phyloP scores from a whole-genome alignment of 345 rosid genomes.

The Odontarrhena argentea region DNA sequence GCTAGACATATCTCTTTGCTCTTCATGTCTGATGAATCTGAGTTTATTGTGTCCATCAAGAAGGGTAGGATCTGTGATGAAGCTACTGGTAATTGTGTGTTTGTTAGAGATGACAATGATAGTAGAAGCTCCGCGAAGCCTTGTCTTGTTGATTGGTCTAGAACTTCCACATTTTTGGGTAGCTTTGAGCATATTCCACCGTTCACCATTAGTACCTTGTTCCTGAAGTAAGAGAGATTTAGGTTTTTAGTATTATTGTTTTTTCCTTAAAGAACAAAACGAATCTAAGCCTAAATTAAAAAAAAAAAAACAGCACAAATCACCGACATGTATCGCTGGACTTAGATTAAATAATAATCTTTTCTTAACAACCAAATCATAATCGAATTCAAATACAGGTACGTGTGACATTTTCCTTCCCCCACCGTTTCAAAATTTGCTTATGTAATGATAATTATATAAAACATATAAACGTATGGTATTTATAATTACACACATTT shows the following conservation, averaged over 20 bases:
- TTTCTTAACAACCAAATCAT: background rate
- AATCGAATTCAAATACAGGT: background rate
- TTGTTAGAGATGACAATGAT: slow-evolving; percentile 62
- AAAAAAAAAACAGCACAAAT: no score
- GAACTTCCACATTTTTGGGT: slow-evolving; percentile 48
- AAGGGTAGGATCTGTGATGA: slow-evolving; percentile 59
- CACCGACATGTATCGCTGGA: no score
- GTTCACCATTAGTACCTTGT: slow-evolving; percentile 76
- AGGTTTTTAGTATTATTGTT: background rate
- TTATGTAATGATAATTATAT: background rate
- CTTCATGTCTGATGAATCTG: slow-evolving; percentile 47
- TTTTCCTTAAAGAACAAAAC: no score
- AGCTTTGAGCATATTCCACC: slow-evolving; percentile 76
- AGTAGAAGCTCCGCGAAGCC: slow-evolving; percentile 61
- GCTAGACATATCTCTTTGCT: slow-evolving; percentile 63
- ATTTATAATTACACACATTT: background rate
- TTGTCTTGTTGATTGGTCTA: slow-evolving; percentile 57
- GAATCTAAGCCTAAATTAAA: no score
- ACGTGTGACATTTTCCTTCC: background rate
- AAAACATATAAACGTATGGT: background rate
- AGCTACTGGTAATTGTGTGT: slow-evolving; percentile 49
- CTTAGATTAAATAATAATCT: no score
- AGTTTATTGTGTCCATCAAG: slow-evolving; percentile 52
- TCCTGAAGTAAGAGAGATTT: slow-evolving; percentile 54
- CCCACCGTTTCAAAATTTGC: background rate